phyloP scores from a whole-genome alignment of 495 filamentous ascomycete genomes.

The Annulohypoxylon moriforme region DNA sequence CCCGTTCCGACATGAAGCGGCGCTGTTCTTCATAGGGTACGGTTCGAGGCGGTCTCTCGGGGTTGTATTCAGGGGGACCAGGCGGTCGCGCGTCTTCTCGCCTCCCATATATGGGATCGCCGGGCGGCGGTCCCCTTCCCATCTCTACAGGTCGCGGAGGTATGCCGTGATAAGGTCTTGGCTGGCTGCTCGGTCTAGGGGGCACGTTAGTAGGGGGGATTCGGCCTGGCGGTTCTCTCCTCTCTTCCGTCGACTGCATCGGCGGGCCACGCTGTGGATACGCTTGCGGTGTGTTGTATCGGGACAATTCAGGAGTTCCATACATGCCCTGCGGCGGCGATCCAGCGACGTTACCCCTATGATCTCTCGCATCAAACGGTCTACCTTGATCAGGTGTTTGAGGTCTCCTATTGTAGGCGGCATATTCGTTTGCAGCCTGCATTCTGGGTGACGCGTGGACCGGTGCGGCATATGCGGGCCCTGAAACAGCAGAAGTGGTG shows the following conservation, averaged over 20 bases:
- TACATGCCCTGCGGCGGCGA: slow-evolving; percentile 59
- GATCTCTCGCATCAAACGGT: slow-evolving; percentile 60
- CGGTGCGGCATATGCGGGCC: slow-evolving; percentile 56
- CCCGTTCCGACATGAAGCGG: slow-evolving; percentile 38
- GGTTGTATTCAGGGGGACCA: slow-evolving; percentile 56
- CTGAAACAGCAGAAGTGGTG: slow-evolving; percentile 62
- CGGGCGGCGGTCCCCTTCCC: slow-evolving; percentile 52
- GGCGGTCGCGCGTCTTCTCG: slow-evolving; percentile 55
- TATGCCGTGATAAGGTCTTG: slow-evolving; percentile 58
- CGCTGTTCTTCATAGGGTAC: slow-evolving; percentile 50
- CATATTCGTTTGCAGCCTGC: slow-evolving; percentile 65
- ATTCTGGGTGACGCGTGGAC: slow-evolving; percentile 66
- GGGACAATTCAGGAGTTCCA: slow-evolving; percentile 63
- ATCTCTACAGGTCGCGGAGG: slow-evolving; percentile 55
- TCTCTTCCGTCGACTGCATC: slow-evolving; percentile 54
- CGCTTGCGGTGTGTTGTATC: slow-evolving; percentile 65
- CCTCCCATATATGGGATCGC: slow-evolving; percentile 55
- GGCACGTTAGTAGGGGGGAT: slow-evolving; percentile 52
- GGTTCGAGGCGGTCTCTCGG: slow-evolving; percentile 54
- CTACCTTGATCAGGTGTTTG: slow-evolving; percentile 77
- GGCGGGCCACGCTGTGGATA: slow-evolving; percentile 57
- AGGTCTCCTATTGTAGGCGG: slow-evolving; percentile 68
- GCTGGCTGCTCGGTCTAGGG: slow-evolving; percentile 63
- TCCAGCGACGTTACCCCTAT: slow-evolving; percentile 57
- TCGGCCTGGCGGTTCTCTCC: slow-evolving; percentile 56